Conservation (phyloP, 805 yeast species). For the Saccharomycopsis fibuligera region DNA sequence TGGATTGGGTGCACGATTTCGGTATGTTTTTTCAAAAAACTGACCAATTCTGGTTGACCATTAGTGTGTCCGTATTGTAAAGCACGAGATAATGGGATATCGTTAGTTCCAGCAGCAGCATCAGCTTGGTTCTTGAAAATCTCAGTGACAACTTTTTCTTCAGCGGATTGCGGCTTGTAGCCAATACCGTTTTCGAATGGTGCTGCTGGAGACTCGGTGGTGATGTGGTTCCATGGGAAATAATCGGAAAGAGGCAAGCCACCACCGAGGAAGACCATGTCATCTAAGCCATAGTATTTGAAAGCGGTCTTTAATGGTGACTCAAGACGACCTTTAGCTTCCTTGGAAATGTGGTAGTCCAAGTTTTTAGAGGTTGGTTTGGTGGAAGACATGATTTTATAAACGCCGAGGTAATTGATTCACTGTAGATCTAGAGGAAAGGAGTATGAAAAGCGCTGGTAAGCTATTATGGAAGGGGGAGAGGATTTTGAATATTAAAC, state of each 20-base stretch:
- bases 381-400: too few species aligned
- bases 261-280: slow-evolving; percentile 86
- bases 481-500: too few species aligned
- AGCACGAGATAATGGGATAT: slow-evolving; percentile 74
- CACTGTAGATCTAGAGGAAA: too few species aligned
- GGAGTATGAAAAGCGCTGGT: too few species aligned
- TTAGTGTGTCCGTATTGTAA: slow-evolving; percentile 86
- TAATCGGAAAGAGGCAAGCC: slow-evolving; percentile 88
- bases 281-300: slow-evolving; percentile 66
- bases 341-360: slow-evolving; percentile 66
- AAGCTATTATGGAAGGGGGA: too few species aligned
- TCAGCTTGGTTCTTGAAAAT: slow-evolving; percentile 39
- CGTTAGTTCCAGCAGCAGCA: slow-evolving; percentile 41
- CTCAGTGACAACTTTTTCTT: slow-evolving; percentile 29
- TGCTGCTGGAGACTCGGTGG: slow-evolving; percentile 67
- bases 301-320: slow-evolving; percentile 84
- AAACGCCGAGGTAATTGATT: too few species aligned
- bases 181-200: slow-evolving; percentile 78
- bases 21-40: slow-evolving; percentile 74
- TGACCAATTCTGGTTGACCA: slow-evolving; percentile 68
- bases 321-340: slow-evolving; percentile 66
- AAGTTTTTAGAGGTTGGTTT: slow-evolving; percentile 56
- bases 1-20: slow-evolving; percentile 38
- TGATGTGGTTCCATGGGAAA: slow-evolving; percentile 82
- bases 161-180: slow-evolving; percentile 40